A percentile compares a stretch with the other conserved stretches of the same genome.
phyloP scores from a whole-genome alignment of 192 early-diverging fungal genomes.

The Powellomyces hirtus region DNA sequence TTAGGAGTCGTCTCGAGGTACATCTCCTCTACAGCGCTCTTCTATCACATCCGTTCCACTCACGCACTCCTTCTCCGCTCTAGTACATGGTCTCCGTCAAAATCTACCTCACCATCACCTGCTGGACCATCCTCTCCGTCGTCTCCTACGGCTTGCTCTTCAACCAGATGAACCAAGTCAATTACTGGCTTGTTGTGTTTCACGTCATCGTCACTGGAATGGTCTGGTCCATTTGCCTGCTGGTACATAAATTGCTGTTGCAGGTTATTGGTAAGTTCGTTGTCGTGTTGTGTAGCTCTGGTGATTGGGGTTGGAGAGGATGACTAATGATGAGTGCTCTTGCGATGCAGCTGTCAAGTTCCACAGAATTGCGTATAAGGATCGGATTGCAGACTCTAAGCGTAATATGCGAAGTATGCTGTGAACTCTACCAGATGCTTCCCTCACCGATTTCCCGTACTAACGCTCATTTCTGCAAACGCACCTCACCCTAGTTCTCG shows the following conservation, averaged over 20 bases:
- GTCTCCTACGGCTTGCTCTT: slow-evolving; percentile 23
- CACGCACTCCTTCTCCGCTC: neutral
- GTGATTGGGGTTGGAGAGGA: neutral
- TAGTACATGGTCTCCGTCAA: slow-evolving; percentile 31
- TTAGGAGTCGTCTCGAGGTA: slow-evolving; percentile 25
- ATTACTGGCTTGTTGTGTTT: slow-evolving; percentile 18
- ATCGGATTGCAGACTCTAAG: slow-evolving; percentile 28
- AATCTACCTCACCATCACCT: slow-evolving; percentile 18
- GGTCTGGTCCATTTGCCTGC: slow-evolving; percentile 24
- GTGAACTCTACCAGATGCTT: too few species aligned
- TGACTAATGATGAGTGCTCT: neutral
- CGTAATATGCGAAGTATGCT: slow-evolving; percentile 17
- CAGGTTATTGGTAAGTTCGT: slow-evolving; percentile 33
- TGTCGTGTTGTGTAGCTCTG: too few species aligned
- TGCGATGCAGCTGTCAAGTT: slow-evolving; percentile 26
- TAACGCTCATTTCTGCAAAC: neutral
- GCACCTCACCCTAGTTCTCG: slow-evolving; percentile 9
- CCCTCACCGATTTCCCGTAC: too few species aligned
- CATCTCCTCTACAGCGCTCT: too few species aligned
- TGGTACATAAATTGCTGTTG: slow-evolving; percentile 25
- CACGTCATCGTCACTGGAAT: slow-evolving; percentile 23
- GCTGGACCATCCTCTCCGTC: slow-evolving; percentile 24
- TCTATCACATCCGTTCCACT: neutral
- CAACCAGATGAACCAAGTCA: slow-evolving; percentile 21
- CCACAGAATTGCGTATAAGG: slow-evolving; percentile 28